These are phyloP conservation scores for Physcia stellaris DNA, from an alignment of 495 filamentous ascomycete species.

Conservation along the genomic window DNA sequence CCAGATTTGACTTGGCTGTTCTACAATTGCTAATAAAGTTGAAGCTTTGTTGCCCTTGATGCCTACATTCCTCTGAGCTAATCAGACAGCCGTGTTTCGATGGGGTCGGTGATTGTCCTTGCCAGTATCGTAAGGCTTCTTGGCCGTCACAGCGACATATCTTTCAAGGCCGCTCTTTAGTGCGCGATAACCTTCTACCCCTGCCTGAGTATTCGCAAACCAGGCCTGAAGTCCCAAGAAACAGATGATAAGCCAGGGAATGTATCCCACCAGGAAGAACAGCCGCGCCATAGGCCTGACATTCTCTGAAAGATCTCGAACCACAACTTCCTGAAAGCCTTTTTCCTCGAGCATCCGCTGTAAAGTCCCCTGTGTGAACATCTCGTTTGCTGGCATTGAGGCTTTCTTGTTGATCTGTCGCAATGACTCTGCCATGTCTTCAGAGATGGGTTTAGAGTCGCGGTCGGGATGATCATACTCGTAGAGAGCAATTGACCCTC, in stretches of 20 bases:
- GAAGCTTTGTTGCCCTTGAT: too few species aligned
- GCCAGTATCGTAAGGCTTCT: constrained; percentile 18
- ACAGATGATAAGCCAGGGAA: constrained; percentile 37
- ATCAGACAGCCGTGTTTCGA: too few species aligned
- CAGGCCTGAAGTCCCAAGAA: constrained; percentile 29
- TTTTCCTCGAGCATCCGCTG: constrained; percentile 29
- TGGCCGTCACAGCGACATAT: constrained; percentile 27
- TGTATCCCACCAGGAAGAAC: constrained; percentile 34
- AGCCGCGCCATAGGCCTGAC: constrained; percentile 37
- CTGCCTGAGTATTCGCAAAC: constrained; percentile 36
- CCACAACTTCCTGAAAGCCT: constrained; percentile 35
- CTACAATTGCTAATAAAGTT: too few species aligned
- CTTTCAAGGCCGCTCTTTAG: constrained; percentile 15
- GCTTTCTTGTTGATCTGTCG: constrained; percentile 28
- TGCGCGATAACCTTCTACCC: constrained; percentile 26
- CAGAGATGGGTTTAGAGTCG: constrained; percentile 15
- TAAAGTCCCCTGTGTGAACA: constrained; percentile 20
- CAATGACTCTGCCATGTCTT: constrained; percentile 23
- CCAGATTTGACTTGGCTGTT: too few species aligned
- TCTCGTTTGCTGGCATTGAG: constrained; percentile 33
- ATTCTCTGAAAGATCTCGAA: constrained; percentile 34
- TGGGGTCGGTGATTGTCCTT: too few species aligned
- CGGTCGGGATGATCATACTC: constrained; percentile 36
- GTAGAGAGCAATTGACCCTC: constrained; percentile 31
- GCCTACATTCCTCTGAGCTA: too few species aligned